Evolutionary conservation across 2,329 filamentous ascomycete genomes (phyloP).

Genomic region (Cytospora leucostoma): DNA sequence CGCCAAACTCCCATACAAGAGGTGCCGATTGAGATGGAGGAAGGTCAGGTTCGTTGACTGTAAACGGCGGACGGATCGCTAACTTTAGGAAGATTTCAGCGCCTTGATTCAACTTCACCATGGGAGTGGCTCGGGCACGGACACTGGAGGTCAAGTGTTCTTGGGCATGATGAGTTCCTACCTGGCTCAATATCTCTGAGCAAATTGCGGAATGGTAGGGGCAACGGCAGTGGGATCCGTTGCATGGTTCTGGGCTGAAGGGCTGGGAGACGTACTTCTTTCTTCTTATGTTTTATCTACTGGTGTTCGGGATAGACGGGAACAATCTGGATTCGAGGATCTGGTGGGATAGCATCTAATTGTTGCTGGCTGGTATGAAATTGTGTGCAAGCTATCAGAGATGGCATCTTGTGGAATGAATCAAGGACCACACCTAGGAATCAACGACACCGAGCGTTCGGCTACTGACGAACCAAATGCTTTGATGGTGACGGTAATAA

Average conservation of each 20-base stretch:
- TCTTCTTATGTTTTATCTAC: background rate
- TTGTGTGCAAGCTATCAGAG: background rate
- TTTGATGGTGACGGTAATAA: background rate
- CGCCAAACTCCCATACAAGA: background rate
- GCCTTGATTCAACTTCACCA: background rate
- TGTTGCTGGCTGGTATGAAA: background rate
- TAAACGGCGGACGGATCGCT: slow-evolving; percentile 23
- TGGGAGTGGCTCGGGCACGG: background rate
- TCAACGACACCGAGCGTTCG: background rate
- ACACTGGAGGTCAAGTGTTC: background rate
- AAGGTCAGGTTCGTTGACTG: background rate
- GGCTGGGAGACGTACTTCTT: background rate
- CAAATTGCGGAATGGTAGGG: background rate
- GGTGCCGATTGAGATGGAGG: background rate
- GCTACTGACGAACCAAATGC: background rate
- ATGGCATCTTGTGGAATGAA: background rate
- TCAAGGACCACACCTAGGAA: background rate
- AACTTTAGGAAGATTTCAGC: slow-evolving; percentile 21
- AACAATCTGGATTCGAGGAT: background rate
- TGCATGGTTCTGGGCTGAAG: background rate
- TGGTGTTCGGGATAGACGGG: background rate
- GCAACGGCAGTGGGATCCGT: background rate
- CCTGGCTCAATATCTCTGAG: background rate
- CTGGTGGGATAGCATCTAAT: background rate
- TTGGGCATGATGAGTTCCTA: background rate